A percentile compares a stretch with the other conserved stretches of the same genome.
Conservation (phyloP, 495 filamentous ascomycete genomes). For the Aspergillus homomorphus region DNA sequence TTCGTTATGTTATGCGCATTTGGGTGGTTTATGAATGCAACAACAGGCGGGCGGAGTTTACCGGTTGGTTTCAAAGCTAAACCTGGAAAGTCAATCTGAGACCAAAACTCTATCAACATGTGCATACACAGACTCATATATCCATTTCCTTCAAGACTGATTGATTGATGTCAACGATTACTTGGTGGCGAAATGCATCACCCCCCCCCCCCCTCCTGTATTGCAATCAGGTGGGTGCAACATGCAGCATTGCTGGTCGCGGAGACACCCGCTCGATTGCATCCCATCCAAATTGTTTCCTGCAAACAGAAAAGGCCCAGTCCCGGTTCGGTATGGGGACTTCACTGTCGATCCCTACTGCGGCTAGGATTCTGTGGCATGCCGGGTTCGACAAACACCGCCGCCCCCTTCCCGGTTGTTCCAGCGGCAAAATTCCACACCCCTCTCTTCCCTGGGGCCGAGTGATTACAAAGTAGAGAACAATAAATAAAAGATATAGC, state of each 20-base stretch:
- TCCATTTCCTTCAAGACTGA: neutral
- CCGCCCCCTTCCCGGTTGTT: constrained; percentile 34
- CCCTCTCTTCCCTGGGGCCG: neutral
- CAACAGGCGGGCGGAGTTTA: neutral
- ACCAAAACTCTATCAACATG: neutral
- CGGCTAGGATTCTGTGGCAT: constrained; percentile 26
- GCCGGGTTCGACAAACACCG: constrained; percentile 28
- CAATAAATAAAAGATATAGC: constrained; percentile 1
- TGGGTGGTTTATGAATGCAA: neutral
- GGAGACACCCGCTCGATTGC: constrained; percentile 5
- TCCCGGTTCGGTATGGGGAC: neutral
- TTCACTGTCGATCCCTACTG: constrained; percentile 25
- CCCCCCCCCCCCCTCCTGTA: neutral
- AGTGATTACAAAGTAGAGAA: neutral
- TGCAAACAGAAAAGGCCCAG: constrained; percentile 29
- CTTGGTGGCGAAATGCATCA: constrained; percentile 2
- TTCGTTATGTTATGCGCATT: neutral
- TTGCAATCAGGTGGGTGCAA: neutral
- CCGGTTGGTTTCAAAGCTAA: neutral
- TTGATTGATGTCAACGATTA: constrained; percentile 1
- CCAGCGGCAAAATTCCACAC: constrained; percentile 14
- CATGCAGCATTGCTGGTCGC: constrained; percentile 3
- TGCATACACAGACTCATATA: too few relatives aligned
- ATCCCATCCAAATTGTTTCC: constrained; percentile 17
- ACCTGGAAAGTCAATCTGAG: neutral